phyloP scores from a whole-genome alignment of 2,329 filamentous ascomycete species.

The Akanthomyces dipterigenus region DNA sequence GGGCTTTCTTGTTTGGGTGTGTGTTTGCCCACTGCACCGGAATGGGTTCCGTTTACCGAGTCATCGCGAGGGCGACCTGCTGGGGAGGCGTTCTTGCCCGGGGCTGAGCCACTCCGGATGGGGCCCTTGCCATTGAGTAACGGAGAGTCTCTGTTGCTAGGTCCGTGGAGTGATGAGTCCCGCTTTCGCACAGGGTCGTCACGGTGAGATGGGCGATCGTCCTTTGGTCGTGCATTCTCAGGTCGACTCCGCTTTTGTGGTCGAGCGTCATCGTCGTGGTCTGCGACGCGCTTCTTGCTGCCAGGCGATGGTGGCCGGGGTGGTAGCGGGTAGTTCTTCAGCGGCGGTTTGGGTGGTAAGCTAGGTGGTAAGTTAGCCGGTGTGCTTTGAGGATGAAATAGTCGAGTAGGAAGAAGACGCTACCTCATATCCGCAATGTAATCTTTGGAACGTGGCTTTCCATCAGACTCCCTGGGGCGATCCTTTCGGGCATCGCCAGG shows the following conservation, averaged over 20 bases:
- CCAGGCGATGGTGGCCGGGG: constrained; percentile 35
- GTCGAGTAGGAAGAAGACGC: not conserved
- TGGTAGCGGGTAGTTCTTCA: constrained; percentile 24
- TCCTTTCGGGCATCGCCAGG: constrained; percentile 17
- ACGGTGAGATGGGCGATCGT: constrained; percentile 26
- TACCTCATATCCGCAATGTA: constrained; percentile 26
- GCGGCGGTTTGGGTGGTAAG: constrained; percentile 30
- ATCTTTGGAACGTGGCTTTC: constrained; percentile 25
- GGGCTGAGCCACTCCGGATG: constrained; percentile 23
- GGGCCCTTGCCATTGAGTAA: constrained; percentile 31
- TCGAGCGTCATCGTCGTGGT: constrained; percentile 37
- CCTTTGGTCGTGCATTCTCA: constrained; percentile 27
- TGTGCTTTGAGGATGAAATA: not conserved
- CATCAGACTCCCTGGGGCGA: constrained; percentile 19
- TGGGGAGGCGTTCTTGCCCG: constrained; percentile 26
- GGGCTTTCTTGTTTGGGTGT: constrained; percentile 32
- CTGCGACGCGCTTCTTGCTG: constrained; percentile 40
- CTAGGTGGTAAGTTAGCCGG: constrained; percentile 17
- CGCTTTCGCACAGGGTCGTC: constrained; percentile 28
- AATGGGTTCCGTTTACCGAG: constrained; percentile 37
- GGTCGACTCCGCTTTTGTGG: constrained; percentile 40
- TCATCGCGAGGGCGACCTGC: constrained; percentile 32
- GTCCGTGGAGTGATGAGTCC: constrained; percentile 21
- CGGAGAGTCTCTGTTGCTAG: constrained; percentile 22
- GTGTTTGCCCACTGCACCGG: constrained; percentile 26